Conservation (phyloP, 225 moss, liverwort and hornwort genomes). For the Takakia lepidozioides region DNA sequence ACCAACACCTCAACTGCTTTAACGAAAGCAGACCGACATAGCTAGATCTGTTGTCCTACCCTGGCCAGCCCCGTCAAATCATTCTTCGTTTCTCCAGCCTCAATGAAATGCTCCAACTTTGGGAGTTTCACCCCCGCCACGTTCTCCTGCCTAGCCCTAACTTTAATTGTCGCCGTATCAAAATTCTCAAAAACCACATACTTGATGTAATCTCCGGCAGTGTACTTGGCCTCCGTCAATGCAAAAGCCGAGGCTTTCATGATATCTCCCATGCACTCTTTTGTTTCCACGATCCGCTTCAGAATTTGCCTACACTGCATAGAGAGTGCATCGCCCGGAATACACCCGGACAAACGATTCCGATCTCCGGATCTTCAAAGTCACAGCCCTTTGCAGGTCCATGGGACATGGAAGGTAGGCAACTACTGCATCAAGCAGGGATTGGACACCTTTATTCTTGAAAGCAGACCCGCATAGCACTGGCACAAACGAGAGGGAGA, state of each 20-base stretch:
- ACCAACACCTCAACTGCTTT: conserved; percentile 63
- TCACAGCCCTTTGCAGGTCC: conserved; percentile 86
- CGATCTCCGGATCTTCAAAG: conserved; percentile 53
- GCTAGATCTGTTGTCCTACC: conserved; percentile 69
- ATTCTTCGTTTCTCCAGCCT: conserved; percentile 51
- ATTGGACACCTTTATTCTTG: conserved; percentile 97
- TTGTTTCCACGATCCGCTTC: conserved; percentile 68
- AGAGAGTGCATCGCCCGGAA: conserved; percentile 73
- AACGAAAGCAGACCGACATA: conserved; percentile 60
- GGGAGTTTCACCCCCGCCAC: conserved; percentile 78
- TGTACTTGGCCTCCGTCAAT: conserved; percentile 68
- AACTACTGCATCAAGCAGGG: conserved; percentile 81
- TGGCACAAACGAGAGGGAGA: conserved; percentile 68
- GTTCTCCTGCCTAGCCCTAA: conserved; percentile 64
- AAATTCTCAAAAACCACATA: conserved; percentile 84
- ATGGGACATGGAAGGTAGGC: conserved; percentile 84
- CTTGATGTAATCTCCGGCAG: conserved; percentile 71
- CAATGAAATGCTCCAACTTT: conserved; percentile 58
- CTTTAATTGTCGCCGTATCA: conserved; percentile 46
- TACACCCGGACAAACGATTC: too few relatives aligned
- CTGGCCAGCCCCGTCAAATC: conserved; percentile 64
- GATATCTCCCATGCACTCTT: conserved; percentile 74
- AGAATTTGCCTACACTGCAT: conserved; percentile 77
- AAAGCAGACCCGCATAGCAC: conserved; percentile 94
- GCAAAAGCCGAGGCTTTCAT: conserved; percentile 78